phyloP scores from a whole-genome alignment of 352 stramenopile genomes.

The Phytophthora tubulina region DNA sequence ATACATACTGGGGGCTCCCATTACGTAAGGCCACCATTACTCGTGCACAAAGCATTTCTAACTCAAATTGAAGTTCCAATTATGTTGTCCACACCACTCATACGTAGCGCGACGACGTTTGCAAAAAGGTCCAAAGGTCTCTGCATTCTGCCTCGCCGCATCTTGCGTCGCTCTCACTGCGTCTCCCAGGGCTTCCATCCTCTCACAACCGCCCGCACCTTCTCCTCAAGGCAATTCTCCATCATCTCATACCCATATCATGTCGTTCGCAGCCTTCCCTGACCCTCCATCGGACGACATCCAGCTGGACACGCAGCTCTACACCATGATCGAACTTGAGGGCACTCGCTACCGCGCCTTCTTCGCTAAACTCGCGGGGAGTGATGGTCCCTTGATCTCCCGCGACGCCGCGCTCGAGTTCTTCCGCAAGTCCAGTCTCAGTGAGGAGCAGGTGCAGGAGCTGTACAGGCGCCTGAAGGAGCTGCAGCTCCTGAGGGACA shows the following conservation, averaged over 20 bases:
- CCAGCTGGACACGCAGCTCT: conserved; percentile 50
- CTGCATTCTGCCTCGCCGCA: neutral
- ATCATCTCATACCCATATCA: conserved; percentile 1
- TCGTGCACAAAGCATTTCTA: conserved; percentile 2
- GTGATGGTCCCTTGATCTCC: conserved; percentile 28
- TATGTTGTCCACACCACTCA: conserved; percentile 1
- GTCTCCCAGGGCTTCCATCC: neutral
- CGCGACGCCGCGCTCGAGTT: conserved; percentile 55
- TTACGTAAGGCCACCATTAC: too few species aligned
- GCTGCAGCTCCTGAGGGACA: conserved; percentile 46
- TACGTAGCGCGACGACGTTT: neutral
- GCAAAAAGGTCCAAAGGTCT: neutral
- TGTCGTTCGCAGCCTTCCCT: conserved; percentile 28
- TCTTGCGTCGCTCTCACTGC: conserved; percentile 8
- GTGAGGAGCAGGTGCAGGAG: conserved; percentile 58
- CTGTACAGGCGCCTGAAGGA: conserved; percentile 62
- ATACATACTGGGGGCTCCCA: too few species aligned
- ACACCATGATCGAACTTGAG: conserved; percentile 75
- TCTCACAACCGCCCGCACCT: neutral
- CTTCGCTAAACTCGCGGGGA: conserved; percentile 57
- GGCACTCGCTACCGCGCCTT: conserved; percentile 65
- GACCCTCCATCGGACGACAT: conserved; percentile 15
- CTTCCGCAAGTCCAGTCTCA: conserved; percentile 67
- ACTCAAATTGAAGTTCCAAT: conserved; percentile 1
- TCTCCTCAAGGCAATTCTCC: neutral